These are phyloP conservation scores for Penicillium desertorum DNA, from an alignment of 495 filamentous ascomycete genomes.

Conservation along the genomic window DNA sequence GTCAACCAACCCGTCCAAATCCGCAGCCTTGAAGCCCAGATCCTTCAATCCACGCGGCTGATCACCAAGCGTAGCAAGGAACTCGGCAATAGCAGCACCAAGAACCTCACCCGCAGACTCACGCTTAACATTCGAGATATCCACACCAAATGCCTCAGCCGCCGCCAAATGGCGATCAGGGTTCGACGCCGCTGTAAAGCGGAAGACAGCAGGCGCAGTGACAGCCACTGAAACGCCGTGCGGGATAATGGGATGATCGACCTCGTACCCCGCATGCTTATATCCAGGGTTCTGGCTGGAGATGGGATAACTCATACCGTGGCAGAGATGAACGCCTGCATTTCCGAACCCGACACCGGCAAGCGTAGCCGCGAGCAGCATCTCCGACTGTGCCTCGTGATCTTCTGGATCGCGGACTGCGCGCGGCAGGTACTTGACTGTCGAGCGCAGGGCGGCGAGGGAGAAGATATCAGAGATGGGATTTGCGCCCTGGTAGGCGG, in stretches of 20 bases:
- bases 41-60: slow-evolving; percentile 85
- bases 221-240: slow-evolving; percentile 96
- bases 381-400: slow-evolving; percentile 84
- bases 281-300: slow-evolving; percentile 91
- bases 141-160: slow-evolving; percentile 88
- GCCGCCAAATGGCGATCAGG: slow-evolving; percentile 87
- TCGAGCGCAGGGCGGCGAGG: slow-evolving; percentile 72
- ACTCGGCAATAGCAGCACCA: slow-evolving; percentile 73
- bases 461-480: slow-evolving; percentile 97
- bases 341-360: slow-evolving; percentile 97
- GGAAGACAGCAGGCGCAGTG: slow-evolving; percentile 90
- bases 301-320: slow-evolving; percentile 96
- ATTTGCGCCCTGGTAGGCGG: slow-evolving; percentile 96
- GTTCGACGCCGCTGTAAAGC: slow-evolving; percentile 85
- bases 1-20: slow-evolving; percentile 83
- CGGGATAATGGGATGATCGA: slow-evolving; percentile 76
- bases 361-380: slow-evolving; percentile 91
- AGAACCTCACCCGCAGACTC: slow-evolving; percentile 87
- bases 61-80: slow-evolving; percentile 78
- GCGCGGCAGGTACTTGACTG: slow-evolving; percentile 87
- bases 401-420: slow-evolving; percentile 86
- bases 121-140: slow-evolving; percentile 78
- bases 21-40: slow-evolving; percentile 69
- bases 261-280: slow-evolving; percentile 78
- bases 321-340: slow-evolving; percentile 94